A percentile compares a stretch with the other conserved stretches of the same genome.
These are phyloP conservation scores for Sordaria brevicollis DNA, from an alignment of 495 filamentous ascomycete genomes.

Conservation along the genomic window DNA sequence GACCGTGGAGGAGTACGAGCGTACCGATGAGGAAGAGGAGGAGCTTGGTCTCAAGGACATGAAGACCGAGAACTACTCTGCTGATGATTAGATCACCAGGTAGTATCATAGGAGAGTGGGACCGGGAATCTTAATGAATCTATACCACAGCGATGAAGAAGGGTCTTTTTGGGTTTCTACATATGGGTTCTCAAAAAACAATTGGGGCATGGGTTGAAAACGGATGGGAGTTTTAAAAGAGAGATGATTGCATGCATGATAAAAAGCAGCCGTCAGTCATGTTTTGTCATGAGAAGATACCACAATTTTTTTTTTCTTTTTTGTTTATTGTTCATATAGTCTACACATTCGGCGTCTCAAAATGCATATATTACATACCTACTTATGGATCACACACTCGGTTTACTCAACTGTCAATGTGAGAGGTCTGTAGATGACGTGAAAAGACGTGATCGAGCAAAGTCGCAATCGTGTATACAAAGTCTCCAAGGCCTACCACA, in stretches of 20 bases:
- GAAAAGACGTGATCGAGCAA: not conserved
- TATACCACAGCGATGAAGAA: not conserved
- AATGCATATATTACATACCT: not conserved
- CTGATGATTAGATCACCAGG: slow-evolving; percentile 26
- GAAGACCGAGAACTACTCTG: slow-evolving; percentile 80
- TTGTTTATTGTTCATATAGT: not conserved
- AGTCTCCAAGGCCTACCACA: not conserved
- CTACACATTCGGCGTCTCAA: not conserved
- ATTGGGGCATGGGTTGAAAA: not conserved
- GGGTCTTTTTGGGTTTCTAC: not conserved
- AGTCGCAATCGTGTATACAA: not conserved
- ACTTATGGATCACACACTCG: not conserved
- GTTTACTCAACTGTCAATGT: too few species aligned
- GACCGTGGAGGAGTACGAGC: slow-evolving; percentile 69
- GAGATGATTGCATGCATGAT: slow-evolving; percentile 1
- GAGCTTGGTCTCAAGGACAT: slow-evolving; percentile 84
- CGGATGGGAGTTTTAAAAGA: slow-evolving; percentile 2
- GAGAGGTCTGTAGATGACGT: too few species aligned
- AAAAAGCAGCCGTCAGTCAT: not conserved
- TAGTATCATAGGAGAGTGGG: not conserved
- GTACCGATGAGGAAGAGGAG: slow-evolving; percentile 85
- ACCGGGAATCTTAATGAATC: not conserved
- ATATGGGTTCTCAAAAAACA: not conserved
- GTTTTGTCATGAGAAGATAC: not conserved
- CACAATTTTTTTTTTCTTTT: not conserved